Percentiles rank a stretch among this genome's conserved stretches.
These are phyloP conservation scores for Leucoagaricus sp. DNA, from an alignment of 1,284 basidiomycete species.

Conservation along the genomic window DNA sequence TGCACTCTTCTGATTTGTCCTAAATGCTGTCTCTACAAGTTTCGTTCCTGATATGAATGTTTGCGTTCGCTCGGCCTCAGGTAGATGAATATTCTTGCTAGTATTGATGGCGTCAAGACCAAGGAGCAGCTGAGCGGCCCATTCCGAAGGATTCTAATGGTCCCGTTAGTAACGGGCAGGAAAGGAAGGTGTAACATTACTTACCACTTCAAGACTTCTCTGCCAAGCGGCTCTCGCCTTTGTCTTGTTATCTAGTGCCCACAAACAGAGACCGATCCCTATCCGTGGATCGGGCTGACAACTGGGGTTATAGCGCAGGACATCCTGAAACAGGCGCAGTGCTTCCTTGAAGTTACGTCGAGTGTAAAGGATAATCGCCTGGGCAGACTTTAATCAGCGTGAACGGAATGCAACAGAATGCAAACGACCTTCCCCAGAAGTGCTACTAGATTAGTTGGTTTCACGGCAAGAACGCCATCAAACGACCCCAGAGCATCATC, in stretches of 20 bases:
- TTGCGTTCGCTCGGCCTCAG: constrained; percentile 61
- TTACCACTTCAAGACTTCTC: constrained; percentile 77
- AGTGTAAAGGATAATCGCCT: constrained; percentile 85
- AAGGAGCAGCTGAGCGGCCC: constrained; percentile 78
- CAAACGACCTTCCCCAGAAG: constrained; percentile 69
- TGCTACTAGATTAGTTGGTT: constrained; percentile 83
- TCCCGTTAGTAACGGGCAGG: neutral
- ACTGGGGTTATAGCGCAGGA: constrained; percentile 74
- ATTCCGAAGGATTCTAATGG: constrained; percentile 71
- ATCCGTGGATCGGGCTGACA: constrained; percentile 90
- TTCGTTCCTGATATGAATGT: constrained; percentile 65
- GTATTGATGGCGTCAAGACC: constrained; percentile 83
- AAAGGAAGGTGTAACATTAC: constrained; percentile 30
- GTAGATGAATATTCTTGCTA: constrained; percentile 64
- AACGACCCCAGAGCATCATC: constrained; percentile 81
- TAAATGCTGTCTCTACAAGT: constrained; percentile 73
- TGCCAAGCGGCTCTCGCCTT: constrained; percentile 88
- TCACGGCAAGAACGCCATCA: constrained; percentile 76
- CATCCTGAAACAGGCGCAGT: constrained; percentile 81
- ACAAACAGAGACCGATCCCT: constrained; percentile 90
- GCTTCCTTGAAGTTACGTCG: constrained; percentile 77
- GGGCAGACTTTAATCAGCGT: constrained; percentile 5
- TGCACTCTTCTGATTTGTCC: constrained; percentile 73
- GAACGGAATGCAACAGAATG: neutral
- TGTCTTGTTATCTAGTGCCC: constrained; percentile 79